Conservation (phyloP, 2,329 filamentous ascomycete genomes). For the Rutstroemia sydowiana region DNA sequence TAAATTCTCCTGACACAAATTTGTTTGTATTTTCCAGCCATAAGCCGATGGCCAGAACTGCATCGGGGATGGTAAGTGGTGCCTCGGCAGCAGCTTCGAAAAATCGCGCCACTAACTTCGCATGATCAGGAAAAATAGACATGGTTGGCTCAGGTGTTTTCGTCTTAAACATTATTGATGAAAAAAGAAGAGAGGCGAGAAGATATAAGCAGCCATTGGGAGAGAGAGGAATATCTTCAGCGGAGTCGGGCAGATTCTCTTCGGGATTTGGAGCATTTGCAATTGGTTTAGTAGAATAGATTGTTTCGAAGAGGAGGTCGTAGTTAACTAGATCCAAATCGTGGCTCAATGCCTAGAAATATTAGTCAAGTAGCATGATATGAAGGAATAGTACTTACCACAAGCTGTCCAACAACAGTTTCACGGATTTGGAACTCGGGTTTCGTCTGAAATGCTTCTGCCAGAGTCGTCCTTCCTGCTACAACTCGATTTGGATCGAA, state of each 20-base stretch:
- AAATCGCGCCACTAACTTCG: slow-evolving; percentile 45
- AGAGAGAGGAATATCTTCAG: slow-evolving; percentile 49
- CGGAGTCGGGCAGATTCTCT: slow-evolving; percentile 39
- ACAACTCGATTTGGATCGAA: slow-evolving; percentile 58
- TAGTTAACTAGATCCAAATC: slow-evolving; percentile 47
- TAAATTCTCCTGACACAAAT: slow-evolving; percentile 32
- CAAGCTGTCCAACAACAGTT: slow-evolving; percentile 63
- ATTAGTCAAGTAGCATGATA: slow-evolving; percentile 15
- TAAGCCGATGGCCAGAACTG: slow-evolving; percentile 51
- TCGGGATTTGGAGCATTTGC: slow-evolving; percentile 34
- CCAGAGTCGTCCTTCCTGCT: slow-evolving; percentile 51
- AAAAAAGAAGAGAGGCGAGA: slow-evolving; percentile 55
- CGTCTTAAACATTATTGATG: slow-evolving; percentile 52
- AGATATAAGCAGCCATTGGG: slow-evolving; percentile 52
- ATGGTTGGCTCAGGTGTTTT: slow-evolving; percentile 46
- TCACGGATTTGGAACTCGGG: slow-evolving; percentile 54
- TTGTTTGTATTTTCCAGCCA: slow-evolving; percentile 48
- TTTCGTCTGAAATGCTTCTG: slow-evolving; percentile 58
- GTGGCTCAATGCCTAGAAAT: slow-evolving; percentile 37
- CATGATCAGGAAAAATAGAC: slow-evolving; percentile 54
- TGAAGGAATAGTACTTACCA: slow-evolving; percentile 39
- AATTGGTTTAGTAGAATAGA: slow-evolving; percentile 38
- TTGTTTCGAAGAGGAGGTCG: slow-evolving; percentile 38
- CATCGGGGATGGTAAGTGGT: slow-evolving; percentile 46
- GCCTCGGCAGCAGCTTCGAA: slow-evolving; percentile 42